phyloP scores from a whole-genome alignment of 140 eudicot species.

The Anethum foeniculum region DNA sequence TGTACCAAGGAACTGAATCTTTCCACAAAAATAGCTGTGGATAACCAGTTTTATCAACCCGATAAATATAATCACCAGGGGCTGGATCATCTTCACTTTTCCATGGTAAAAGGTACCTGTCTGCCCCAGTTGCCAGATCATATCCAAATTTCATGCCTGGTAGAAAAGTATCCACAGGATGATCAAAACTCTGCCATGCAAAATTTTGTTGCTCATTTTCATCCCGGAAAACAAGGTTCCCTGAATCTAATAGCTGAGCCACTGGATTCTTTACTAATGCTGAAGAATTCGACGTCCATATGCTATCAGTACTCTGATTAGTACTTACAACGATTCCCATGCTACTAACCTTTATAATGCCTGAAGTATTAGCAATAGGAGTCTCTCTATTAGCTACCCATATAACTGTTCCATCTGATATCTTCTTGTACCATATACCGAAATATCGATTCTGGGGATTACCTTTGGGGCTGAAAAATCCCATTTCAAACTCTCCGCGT shows the following conservation, averaged over 20 bases:
- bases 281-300: conserved; percentile 21
- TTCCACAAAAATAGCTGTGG: neutral
- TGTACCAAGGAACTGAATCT: neutral
- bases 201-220: too few relatives aligned
- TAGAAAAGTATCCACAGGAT: neutral
- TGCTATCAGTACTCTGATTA: neutral
- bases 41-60: neutral
- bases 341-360: neutral
- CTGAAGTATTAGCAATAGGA: conserved; percentile 4
- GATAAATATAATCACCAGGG: neutral
- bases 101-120: neutral
- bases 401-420: neutral
- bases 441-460: neutral
- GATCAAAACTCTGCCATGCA: too few relatives aligned
- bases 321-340: conserved; percentile 5
- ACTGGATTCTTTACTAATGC: neutral
- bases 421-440: conserved; percentile 16
- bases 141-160: neutral
- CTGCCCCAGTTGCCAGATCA: neutral
- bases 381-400: conserved; percentile 23
- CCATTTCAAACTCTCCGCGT: neutral
- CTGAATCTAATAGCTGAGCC: too few relatives aligned
- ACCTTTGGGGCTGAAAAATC: conserved; percentile 4
- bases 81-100: neutral
- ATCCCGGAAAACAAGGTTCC: too few relatives aligned